Evolutionary conservation across 1,139 yeast genomes (phyloP).

Genomic region (Lodderomyces parapsilosis): DNA sequence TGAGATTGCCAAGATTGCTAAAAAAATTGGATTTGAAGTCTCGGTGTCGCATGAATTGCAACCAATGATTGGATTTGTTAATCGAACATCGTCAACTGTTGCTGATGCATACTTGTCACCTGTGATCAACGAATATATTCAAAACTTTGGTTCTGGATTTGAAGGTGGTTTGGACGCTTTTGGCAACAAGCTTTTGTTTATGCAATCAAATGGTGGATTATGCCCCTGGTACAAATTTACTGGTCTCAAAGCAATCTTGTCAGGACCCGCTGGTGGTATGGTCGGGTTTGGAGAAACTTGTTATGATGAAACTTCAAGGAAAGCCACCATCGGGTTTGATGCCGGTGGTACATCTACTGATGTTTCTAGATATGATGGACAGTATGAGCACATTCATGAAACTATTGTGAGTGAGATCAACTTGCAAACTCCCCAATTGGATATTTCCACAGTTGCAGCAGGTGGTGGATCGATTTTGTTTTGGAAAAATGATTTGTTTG

Average conservation of each 20-base stretch:
- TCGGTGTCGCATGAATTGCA: conserved; percentile 43
- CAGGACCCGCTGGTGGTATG: conserved; percentile 54
- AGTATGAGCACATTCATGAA: conserved; percentile 42
- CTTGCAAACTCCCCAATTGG: conserved; percentile 46
- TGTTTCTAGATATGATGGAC: conserved; percentile 41
- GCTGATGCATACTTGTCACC: conserved; percentile 48
- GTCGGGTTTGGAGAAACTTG: conserved; percentile 51
- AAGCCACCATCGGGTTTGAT: conserved; percentile 47
- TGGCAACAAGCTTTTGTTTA: conserved; percentile 43
- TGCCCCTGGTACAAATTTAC: conserved; percentile 50
- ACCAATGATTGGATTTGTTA: conserved; percentile 47
- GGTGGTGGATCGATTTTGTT: conserved; percentile 49
- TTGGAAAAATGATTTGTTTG: conserved; percentile 47
- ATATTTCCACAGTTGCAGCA: conserved; percentile 48
- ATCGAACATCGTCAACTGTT: conserved; percentile 43
- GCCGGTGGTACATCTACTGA: conserved; percentile 53
- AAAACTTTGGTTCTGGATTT: conserved; percentile 40
- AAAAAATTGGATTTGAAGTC: conserved; percentile 35
- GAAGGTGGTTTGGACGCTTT: conserved; percentile 45
- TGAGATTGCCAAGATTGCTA: conserved; percentile 35
- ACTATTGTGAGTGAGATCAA: conserved; percentile 45
- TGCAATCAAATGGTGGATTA: conserved; percentile 51
- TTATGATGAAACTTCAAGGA: conserved; percentile 26
- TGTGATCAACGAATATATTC: conserved; percentile 31
- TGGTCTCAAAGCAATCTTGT: conserved; percentile 46